These are phyloP conservation scores for Dryadomyces sulphureus DNA, from an alignment of 2,329 filamentous ascomycete species.

Conservation along the genomic window DNA sequence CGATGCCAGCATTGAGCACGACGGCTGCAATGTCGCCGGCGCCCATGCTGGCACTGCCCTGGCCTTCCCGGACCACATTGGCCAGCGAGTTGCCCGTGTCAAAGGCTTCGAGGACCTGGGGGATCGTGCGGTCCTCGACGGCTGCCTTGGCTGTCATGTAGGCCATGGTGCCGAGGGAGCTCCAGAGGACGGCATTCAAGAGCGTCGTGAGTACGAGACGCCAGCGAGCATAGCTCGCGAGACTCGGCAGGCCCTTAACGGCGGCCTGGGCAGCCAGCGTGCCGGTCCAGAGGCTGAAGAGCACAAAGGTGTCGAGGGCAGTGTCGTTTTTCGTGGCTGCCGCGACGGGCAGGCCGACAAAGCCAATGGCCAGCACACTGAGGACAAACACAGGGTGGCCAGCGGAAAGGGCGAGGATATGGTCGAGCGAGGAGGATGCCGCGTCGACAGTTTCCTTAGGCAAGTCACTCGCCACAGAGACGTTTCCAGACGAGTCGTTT, in stretches of 20 bases:
- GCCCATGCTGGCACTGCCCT: constrained; percentile 15
- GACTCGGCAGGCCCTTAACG: constrained; percentile 16
- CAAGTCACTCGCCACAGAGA: no score
- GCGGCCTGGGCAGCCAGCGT: constrained; percentile 22
- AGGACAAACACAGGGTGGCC: constrained; percentile 16
- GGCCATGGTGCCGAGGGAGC: constrained; percentile 27
- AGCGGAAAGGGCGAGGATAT: no score
- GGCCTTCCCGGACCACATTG: constrained; percentile 14
- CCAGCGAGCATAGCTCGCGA: constrained; percentile 7
- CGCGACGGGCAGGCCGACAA: constrained; percentile 27
- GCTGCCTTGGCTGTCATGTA: constrained; percentile 26
- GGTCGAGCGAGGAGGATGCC: no score
- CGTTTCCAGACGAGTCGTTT: no score
- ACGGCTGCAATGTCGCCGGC: constrained; percentile 34
- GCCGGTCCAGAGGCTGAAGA: constrained; percentile 34
- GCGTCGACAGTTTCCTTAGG: no score
- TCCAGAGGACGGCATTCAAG: constrained; percentile 33
- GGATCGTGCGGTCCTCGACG: constrained; percentile 10
- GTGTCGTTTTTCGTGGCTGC: constrained; percentile 16
- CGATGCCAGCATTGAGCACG: constrained; percentile 34
- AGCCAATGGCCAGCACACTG: constrained; percentile 18
- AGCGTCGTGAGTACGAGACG: constrained; percentile 21
- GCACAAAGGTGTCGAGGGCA: constrained; percentile 28
- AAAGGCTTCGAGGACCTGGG: constrained; percentile 14
- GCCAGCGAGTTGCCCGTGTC: constrained; percentile 18